Evolutionary conservation across 495 filamentous ascomycete species (phyloP).

Genomic region (Xylaria nigripes): DNA sequence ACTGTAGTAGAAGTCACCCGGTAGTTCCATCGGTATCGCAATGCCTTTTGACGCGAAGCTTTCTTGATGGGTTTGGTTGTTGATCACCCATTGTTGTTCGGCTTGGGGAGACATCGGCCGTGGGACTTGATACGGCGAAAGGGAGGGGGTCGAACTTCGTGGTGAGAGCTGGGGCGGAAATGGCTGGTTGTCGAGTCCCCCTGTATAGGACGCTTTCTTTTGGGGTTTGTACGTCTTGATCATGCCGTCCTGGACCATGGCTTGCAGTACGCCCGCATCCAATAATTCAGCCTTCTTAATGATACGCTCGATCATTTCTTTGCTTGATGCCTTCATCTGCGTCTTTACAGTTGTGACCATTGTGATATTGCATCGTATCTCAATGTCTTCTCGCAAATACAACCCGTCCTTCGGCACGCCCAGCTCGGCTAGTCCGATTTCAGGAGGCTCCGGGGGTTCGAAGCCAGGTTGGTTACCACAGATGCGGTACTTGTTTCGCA

Average conservation of each 20-base stretch:
- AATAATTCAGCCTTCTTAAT: conserved; percentile 56
- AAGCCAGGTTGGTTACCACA: conserved; percentile 54
- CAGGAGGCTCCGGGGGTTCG: conserved; percentile 49
- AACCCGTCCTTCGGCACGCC: conserved; percentile 54
- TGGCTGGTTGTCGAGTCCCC: conserved; percentile 14
- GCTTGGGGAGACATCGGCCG: conserved; percentile 25
- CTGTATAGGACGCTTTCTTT: conserved; percentile 25
- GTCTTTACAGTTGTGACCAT: conserved; percentile 60
- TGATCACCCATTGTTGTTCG: conserved; percentile 9
- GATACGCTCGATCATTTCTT: conserved; percentile 56
- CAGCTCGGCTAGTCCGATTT: conserved; percentile 45
- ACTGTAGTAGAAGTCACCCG: conserved; percentile 36
- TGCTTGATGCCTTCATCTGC: conserved; percentile 57
- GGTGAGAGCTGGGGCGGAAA: conserved; percentile 28
- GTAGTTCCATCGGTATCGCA: conserved; percentile 34
- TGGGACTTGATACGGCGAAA: conserved; percentile 38
- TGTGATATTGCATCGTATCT: conserved; percentile 64
- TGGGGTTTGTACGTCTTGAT: conserved; percentile 43
- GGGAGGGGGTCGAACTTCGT: no score
- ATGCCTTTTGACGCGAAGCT: conserved; percentile 2
- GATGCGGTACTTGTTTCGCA: conserved; percentile 44
- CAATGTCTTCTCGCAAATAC: conserved; percentile 67
- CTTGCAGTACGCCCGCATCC: conserved; percentile 39
- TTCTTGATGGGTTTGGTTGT: neutral
- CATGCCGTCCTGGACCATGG: conserved; percentile 44